Evolutionary conservation across 257 asterid genomes (phyloP).

Genomic region (Knoxia roxburghii): DNA sequence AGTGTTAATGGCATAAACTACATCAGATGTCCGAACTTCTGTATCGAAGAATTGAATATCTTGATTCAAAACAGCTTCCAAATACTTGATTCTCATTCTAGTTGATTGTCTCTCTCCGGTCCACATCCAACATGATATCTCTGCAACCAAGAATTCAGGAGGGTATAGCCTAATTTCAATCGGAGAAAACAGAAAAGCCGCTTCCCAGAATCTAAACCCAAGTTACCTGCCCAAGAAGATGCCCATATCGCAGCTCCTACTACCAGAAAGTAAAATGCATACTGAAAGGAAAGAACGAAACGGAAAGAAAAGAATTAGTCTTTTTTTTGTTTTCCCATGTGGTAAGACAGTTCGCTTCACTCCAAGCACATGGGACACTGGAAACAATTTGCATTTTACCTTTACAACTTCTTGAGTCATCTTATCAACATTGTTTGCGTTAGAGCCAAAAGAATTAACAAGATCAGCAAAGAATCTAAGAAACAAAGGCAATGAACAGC

Average conservation of each 20-base stretch:
- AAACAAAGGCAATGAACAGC: conserved; percentile 85
- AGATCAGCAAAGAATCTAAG: conserved; percentile 99
- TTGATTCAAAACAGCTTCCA: conserved; percentile 81
- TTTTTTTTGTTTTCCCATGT: neutral
- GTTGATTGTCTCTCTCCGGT: conserved; percentile 89
- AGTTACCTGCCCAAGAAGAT: conserved; percentile 98
- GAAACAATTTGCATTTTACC: conserved; percentile 28
- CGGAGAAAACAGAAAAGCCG: conserved; percentile 7
- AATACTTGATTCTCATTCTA: conserved; percentile 76
- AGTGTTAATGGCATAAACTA: conserved; percentile 80
- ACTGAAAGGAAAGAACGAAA: conserved; percentile 49
- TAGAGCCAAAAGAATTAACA: conserved; percentile 90
- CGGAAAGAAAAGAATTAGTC: conserved; percentile 12
- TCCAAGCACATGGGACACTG: neutral
- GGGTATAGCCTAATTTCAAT: conserved; percentile 8
- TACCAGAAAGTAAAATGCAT: conserved; percentile 92
- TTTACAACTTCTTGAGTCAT: conserved; percentile 93
- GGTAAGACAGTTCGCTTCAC: neutral
- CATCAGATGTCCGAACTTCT: conserved; percentile 84
- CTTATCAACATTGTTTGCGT: conserved; percentile 82
- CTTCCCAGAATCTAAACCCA: neutral
- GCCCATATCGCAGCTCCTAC: conserved; percentile 99
- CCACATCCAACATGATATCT: conserved; percentile 99
- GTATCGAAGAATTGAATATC: conserved; percentile 84
- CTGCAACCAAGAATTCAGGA: conserved; percentile 39